These are phyloP conservation scores for Kuraishia hungarica DNA, from an alignment of 805 yeast genomes.

Conservation along the genomic window DNA sequence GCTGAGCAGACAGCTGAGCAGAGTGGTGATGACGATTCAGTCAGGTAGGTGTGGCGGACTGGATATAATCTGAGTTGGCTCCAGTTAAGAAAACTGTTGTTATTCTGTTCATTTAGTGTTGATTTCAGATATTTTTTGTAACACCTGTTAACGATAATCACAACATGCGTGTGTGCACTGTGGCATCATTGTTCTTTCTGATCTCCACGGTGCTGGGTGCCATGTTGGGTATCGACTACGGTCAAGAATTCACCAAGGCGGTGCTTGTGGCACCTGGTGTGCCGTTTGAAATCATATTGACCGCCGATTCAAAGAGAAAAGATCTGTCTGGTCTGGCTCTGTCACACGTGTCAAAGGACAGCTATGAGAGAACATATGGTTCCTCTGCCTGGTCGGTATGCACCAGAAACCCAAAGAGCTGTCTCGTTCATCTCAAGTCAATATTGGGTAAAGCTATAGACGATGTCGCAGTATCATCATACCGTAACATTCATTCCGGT, in stretches of 20 bases:
- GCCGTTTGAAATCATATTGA: slow-evolving; percentile 78
- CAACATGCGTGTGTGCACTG: not conserved
- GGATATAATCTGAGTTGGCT: not conserved
- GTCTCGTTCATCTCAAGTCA: slow-evolving; percentile 60
- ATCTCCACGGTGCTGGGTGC: not conserved
- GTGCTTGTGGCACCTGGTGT: slow-evolving; percentile 86
- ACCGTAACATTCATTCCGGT: slow-evolving; percentile 52
- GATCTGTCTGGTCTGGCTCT: slow-evolving; percentile 76
- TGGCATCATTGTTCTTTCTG: not conserved
- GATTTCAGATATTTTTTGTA: too few relatives aligned
- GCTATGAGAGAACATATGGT: slow-evolving; percentile 69
- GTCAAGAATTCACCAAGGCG: slow-evolving; percentile 82
- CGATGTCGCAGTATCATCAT: slow-evolving; percentile 37
- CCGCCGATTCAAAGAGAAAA: slow-evolving; percentile 88
- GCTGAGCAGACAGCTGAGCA: too few relatives aligned
- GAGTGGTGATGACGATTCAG: not conserved
- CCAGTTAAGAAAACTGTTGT: too few relatives aligned
- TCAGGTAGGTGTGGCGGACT: not conserved
- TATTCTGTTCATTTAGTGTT: too few relatives aligned
- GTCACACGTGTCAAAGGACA: slow-evolving; percentile 31
- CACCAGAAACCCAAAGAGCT: slow-evolving; percentile 63
- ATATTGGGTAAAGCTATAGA: slow-evolving; percentile 58
- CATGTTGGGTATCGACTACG: slow-evolving; percentile 81
- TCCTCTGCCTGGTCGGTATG: slow-evolving; percentile 62
- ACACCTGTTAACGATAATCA: not conserved